Conservation (phyloP, 2,329 filamentous ascomycete species). For the Microsporum canis region DNA sequence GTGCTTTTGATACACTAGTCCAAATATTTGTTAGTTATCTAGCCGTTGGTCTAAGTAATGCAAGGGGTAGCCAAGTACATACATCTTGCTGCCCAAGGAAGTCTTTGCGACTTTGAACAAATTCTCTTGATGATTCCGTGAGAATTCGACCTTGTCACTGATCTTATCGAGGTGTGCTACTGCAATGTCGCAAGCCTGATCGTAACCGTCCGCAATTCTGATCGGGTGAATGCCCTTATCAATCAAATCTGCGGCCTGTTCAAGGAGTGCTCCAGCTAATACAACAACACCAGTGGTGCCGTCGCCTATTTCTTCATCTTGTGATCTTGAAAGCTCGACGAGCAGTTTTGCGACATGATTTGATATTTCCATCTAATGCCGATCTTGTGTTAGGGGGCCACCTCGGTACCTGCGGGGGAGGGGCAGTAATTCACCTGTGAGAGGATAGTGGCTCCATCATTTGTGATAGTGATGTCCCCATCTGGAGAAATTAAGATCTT, state of each 20-base stretch:
- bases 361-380: constrained; percentile 79
- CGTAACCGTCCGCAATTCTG: constrained; percentile 94
- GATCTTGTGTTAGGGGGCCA: constrained; percentile 4
- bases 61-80: constrained; percentile 14
- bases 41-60: background rate
- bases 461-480: constrained; percentile 97
- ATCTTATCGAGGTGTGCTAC: constrained; percentile 86
- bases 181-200: constrained; percentile 93
- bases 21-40: background rate
- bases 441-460: constrained; percentile 95
- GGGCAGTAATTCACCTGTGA: constrained; percentile 45
- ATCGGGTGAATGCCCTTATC: constrained; percentile 99
- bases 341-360: constrained; percentile 97
- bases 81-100: constrained; percentile 92
- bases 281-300: constrained; percentile 97
- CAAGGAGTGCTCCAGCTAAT: constrained; percentile 81
- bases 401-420: background rate
- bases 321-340: constrained; percentile 94
- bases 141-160: constrained; percentile 81
- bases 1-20: constrained; percentile 73
- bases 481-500: constrained; percentile 99
- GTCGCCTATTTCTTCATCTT: constrained; percentile 97
- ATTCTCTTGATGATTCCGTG: constrained; percentile 67
- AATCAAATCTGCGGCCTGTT: constrained; percentile 94
- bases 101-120: constrained; percentile 91